These are phyloP conservation scores for Liriodendron chinense DNA, from an alignment of 164 flowering plant species.

Conservation along the genomic window DNA sequence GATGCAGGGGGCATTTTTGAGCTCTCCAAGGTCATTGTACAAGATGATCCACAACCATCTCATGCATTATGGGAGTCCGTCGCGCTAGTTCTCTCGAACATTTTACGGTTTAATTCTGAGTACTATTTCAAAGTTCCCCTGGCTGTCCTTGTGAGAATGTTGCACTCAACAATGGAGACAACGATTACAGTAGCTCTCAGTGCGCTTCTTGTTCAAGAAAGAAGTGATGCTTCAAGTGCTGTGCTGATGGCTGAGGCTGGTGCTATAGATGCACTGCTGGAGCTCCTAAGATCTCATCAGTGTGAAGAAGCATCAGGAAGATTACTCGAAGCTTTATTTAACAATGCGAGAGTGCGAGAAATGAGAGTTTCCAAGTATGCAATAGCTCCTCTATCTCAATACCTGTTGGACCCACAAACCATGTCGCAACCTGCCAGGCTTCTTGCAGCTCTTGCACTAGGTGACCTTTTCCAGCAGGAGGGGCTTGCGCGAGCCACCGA, in stretches of 20 bases:
- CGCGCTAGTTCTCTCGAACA: conserved; percentile 64
- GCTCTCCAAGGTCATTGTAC: conserved; percentile 73
- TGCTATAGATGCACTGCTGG: conserved; percentile 70
- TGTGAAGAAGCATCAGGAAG: conserved; percentile 80
- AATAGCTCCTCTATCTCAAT: conserved; percentile 78
- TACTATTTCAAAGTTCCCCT: conserved; percentile 69
- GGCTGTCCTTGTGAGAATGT: conserved; percentile 69
- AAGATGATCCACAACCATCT: conserved; percentile 77
- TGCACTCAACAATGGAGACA: conserved; percentile 52
- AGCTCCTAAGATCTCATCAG: conserved; percentile 72
- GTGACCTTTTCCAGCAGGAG: conserved; percentile 83
- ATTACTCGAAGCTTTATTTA: conserved; percentile 77
- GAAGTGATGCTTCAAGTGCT: conserved; percentile 60
- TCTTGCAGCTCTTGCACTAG: conserved; percentile 81
- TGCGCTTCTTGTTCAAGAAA: conserved; percentile 63
- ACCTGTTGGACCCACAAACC: conserved; percentile 81
- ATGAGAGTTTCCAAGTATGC: conserved; percentile 79
- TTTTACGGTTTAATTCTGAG: conserved; percentile 47
- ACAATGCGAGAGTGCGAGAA: conserved; percentile 66
- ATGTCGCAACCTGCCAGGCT: conserved; percentile 66
- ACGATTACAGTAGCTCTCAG: conserved; percentile 61
- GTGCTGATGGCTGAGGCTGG: conserved; percentile 80
- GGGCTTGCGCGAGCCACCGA: conserved; percentile 78
- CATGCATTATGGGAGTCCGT: conserved; percentile 75
- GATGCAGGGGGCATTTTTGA: conserved; percentile 87